These are phyloP conservation scores for Alternaria solani DNA, from an alignment of 2,329 filamentous ascomycete species.

Conservation along the genomic window DNA sequence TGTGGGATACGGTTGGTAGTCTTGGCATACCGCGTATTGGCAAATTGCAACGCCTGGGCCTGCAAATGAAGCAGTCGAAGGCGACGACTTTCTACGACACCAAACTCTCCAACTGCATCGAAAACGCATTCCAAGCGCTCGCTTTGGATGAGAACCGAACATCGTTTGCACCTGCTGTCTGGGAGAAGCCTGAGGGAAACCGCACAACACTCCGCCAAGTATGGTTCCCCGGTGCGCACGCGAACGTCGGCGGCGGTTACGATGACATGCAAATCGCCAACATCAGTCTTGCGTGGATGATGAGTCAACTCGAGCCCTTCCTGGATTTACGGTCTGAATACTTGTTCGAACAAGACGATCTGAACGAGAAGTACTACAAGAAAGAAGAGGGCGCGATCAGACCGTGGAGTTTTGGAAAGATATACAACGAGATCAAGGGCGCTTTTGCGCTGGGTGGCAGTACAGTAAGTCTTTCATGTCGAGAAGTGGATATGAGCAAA, in stretches of 20 bases:
- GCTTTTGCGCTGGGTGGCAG: conserved; percentile 58
- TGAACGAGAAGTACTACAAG: conserved; percentile 56
- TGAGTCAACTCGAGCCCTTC: conserved; percentile 59
- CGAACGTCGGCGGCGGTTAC: conserved; percentile 61
- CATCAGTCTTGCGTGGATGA: conserved; percentile 66
- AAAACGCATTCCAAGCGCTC: conserved; percentile 65
- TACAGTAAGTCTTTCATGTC: conserved; percentile 32
- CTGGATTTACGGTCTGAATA: conserved; percentile 59
- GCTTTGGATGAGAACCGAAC: conserved; percentile 62
- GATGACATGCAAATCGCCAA: conserved; percentile 57
- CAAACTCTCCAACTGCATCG: conserved; percentile 52
- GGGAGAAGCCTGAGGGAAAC: conserved; percentile 58
- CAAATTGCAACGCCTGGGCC: conserved; percentile 44
- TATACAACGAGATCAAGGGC: conserved; percentile 57
- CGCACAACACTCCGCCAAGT: conserved; percentile 60
- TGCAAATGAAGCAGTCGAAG: conserved; percentile 47
- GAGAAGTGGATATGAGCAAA: too few relatives aligned
- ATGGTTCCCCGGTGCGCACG: conserved; percentile 65
- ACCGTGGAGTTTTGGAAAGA: conserved; percentile 59
- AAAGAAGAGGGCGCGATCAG: conserved; percentile 51
- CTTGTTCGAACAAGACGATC: conserved; percentile 57
- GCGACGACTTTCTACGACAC: conserved; percentile 61
- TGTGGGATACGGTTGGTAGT: conserved; percentile 60
- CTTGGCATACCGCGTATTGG: conserved; percentile 59
- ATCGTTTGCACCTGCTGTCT: conserved; percentile 62